A percentile compares a stretch with the other conserved stretches of the same genome.
Conservation (phyloP, 768 basidiomycete species). For the Coprinellus micaceus region DNA sequence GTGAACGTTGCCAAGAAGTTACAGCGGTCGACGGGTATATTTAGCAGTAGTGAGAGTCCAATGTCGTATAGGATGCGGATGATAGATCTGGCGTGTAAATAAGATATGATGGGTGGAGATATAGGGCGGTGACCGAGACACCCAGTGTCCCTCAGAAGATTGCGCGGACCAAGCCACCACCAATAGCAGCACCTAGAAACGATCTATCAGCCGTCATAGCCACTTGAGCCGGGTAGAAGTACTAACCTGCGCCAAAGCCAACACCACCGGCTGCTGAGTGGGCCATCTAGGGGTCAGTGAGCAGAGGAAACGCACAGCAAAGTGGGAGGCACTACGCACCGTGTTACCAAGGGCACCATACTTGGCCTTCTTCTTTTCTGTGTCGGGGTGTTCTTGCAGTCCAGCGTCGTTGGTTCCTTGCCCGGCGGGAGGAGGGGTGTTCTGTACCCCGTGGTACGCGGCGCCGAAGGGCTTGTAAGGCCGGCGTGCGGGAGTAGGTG, state of each 20-base stretch:
- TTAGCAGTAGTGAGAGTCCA: too few relatives aligned
- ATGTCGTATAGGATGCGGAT: too few relatives aligned
- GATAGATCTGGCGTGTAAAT: too few relatives aligned
- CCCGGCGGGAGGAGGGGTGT: slow-evolving; percentile 34
- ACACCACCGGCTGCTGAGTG: slow-evolving; percentile 65
- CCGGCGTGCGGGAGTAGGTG: slow-evolving; percentile 17
- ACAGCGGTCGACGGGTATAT: too few relatives aligned
- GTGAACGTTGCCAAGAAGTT: too few relatives aligned
- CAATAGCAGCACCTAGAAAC: slow-evolving; percentile 29
- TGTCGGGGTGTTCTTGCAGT: slow-evolving; percentile 39
- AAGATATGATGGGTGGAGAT: background rate
- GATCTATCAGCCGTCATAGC: background rate
- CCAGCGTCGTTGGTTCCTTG: slow-evolving; percentile 38
- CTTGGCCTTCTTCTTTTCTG: slow-evolving; percentile 54
- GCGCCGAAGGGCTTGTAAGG: slow-evolving; percentile 45
- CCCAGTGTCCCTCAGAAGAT: slow-evolving; percentile 22
- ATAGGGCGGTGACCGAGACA: background rate
- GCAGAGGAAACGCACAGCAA: background rate
- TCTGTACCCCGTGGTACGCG: slow-evolving; percentile 36
- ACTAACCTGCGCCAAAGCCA: slow-evolving; percentile 72
- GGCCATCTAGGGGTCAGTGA: slow-evolving; percentile 40
- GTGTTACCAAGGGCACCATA: slow-evolving; percentile 57
- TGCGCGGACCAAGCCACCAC: slow-evolving; percentile 31
- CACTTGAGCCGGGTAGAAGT: background rate
- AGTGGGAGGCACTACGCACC: too few relatives aligned